Base-by-base conservation (phyloP, 352 stramenopile genomes). In the Pythium plurisporium region DNA sequence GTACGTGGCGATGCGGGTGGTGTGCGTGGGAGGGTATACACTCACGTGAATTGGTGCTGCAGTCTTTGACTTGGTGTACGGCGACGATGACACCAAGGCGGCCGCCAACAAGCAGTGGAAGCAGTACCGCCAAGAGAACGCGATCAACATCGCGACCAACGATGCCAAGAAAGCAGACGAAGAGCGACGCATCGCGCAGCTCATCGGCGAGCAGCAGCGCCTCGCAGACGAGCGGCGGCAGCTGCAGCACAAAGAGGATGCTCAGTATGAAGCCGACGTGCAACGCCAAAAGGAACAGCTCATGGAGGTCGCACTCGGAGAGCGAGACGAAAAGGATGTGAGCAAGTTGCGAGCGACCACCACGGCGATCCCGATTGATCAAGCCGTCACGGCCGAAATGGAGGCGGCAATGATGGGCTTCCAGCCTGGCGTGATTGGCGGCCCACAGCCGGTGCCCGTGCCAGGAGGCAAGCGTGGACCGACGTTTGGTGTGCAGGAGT, bases 331-430 rank as follows among this genome's bases (percentile, higher is more conserved):
- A 40, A 74, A 74, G 50, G 82, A 94, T 19, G 80, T 94, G 15
- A 69, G 71, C 27, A 82, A 89, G 55, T 29, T 94, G 25, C 78
- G 79, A 17, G 74, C 73, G 5, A 91, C 84, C 3, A 94, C 84
- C 20, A 94, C 84, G 1, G 82, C 82, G 10, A 77, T 92, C 50
- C 84, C 84, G 4, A 94, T 94, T 54, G 84, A 94, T 51, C 84
- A 94, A 63, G 73, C 84, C 2, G 76, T 94, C n/a, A 91, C 80
- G 2, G 84, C 84, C 12, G 84, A 94, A 57, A 94, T 94, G 84
- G 84, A 94, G 56, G 84, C 84, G 0, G 84, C 84, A 5, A 94
- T 94, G 84, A 90, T 94, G 76, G 84, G 84, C 7, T 92, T 94
- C 59, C 82, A 92, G 58, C 83, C 83, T 3, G 82, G 84, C 10